These are phyloP conservation scores for Ophiobolus disseminans DNA, from an alignment of 2,329 filamentous ascomycete species.

Conservation along the genomic window DNA sequence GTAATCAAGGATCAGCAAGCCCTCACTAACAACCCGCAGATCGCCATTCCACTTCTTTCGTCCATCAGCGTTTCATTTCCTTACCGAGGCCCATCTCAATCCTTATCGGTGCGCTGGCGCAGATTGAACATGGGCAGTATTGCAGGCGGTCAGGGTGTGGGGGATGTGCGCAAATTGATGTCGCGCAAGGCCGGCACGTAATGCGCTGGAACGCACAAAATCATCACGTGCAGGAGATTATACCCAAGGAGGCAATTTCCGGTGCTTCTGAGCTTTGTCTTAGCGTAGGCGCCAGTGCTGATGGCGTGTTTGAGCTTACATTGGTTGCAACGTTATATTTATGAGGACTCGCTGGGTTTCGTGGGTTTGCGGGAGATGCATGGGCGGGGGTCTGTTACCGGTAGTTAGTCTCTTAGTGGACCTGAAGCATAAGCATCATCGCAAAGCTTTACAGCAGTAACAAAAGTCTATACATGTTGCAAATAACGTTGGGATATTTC, in stretches of 20 bases:
- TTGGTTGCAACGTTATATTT: constrained; percentile 10
- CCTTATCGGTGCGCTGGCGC: constrained; percentile 26
- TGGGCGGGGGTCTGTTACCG: constrained; percentile 13
- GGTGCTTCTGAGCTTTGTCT: constrained; percentile 17
- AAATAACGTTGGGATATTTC: too few species aligned
- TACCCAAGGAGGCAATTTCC: constrained; percentile 28
- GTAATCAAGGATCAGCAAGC: constrained; percentile 1
- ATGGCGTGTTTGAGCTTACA: constrained; percentile 6
- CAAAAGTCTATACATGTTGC: too few species aligned
- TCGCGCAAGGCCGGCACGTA: constrained; percentile 2
- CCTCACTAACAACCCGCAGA: constrained; percentile 15
- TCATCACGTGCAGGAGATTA: constrained; percentile 19
- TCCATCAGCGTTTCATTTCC: constrained; percentile 10
- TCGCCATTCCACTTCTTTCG: constrained; percentile 10
- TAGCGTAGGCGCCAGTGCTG: constrained; percentile 13
- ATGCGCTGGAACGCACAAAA: constrained; percentile 7
- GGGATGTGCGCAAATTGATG: background rate
- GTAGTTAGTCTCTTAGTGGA: background rate
- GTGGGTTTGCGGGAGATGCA: constrained; percentile 18
- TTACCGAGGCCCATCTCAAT: constrained; percentile 4
- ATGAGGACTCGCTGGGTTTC: constrained; percentile 13
- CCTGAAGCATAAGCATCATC: too few species aligned
- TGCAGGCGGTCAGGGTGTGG: constrained; percentile 11
- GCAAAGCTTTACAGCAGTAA: too few species aligned
- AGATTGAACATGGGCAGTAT: constrained; percentile 4